These are phyloP conservation scores for Psilocybe cyanescens DNA, from an alignment of 768 basidiomycete genomes.

Conservation along the genomic window DNA sequence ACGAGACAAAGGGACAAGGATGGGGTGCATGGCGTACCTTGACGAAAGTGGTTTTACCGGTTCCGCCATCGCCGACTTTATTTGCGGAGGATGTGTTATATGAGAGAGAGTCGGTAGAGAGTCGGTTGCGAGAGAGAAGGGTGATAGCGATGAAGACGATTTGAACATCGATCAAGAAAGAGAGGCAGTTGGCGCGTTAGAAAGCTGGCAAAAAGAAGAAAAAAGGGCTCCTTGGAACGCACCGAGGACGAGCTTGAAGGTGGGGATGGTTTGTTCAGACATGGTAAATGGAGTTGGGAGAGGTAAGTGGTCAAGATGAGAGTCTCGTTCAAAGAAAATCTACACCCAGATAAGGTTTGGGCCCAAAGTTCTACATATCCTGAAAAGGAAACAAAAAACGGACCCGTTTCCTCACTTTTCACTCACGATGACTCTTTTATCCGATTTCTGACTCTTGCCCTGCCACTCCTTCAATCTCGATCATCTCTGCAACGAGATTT, in stretches of 20 bases:
- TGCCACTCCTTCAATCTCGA: neutral
- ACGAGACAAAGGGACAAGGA: conserved; percentile 17
- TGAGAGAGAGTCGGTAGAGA: conserved; percentile 20
- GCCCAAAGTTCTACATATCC: conserved; percentile 30
- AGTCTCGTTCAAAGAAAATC: conserved; percentile 32
- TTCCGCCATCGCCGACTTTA: conserved; percentile 94
- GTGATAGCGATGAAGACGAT: conserved; percentile 27
- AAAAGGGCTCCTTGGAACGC: conserved; percentile 32
- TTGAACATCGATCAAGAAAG: conserved; percentile 59
- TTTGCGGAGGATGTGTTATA: conserved; percentile 19
- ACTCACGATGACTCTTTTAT: neutral
- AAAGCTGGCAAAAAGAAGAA: conserved; percentile 20
- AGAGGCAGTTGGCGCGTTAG: conserved; percentile 34
- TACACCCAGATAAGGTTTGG: conserved; percentile 47
- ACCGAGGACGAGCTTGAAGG: conserved; percentile 99
- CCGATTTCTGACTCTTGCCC: neutral
- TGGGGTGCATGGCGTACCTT: conserved; percentile 60
- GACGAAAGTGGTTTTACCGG: conserved; percentile 98
- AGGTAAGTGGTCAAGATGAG: conserved; percentile 26
- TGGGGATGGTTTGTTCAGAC: conserved; percentile 63
- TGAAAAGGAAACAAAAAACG: conserved; percentile 28
- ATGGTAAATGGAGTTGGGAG: conserved; percentile 36
- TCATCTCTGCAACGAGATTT: too few species aligned
- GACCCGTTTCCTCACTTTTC: conserved; percentile 18
- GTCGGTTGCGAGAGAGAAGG: conserved; percentile 19